Evolutionary conservation across 73 alveolate genomes (phyloP).

Genomic region (Loxodes magnus): DNA sequence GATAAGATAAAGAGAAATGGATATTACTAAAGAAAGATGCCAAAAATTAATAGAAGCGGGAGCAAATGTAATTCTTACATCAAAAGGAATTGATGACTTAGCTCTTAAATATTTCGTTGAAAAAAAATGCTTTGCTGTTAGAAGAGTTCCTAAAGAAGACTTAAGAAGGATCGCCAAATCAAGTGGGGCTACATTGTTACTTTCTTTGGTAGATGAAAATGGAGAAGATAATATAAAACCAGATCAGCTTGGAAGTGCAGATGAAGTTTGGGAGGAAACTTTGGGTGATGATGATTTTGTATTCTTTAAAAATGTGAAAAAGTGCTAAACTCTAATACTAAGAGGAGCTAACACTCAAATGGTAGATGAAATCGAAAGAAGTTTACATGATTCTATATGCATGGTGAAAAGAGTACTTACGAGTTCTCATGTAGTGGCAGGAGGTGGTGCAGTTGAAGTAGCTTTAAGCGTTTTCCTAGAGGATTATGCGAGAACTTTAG

Average conservation of each 20-base stretch:
- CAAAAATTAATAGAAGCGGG: slow-evolving; percentile 83
- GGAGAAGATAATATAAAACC: not conserved
- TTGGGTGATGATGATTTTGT: slow-evolving; percentile 95
- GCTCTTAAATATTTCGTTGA: slow-evolving; percentile 97
- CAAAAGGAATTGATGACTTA: slow-evolving; percentile 96
- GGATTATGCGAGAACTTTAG: slow-evolving; percentile 55
- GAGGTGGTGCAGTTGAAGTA: slow-evolving; percentile 99
- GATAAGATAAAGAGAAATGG: slow-evolving; percentile 89
- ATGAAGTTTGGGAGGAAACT: slow-evolving; percentile 89
- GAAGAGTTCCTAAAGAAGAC: slow-evolving; percentile 89
- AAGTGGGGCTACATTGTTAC: slow-evolving; percentile 67
- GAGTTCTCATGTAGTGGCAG: slow-evolving; percentile 78
- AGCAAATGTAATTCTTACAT: slow-evolving; percentile 94
- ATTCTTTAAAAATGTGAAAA: slow-evolving; percentile 65
- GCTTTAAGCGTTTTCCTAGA: slow-evolving; percentile 90
- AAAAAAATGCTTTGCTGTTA: slow-evolving; percentile 67
- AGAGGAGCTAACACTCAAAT: slow-evolving; percentile 97
- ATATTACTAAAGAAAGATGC: slow-evolving; percentile 84
- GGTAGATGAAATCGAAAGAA: slow-evolving; percentile 89
- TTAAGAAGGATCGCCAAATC: slow-evolving; percentile 94
- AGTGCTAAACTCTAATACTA: not conserved
- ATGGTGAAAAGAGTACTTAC: slow-evolving; percentile 95
- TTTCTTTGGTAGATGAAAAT: not conserved
- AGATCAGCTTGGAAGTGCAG: slow-evolving; percentile 14
- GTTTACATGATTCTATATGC: slow-evolving; percentile 92